Percentiles rank a stretch among this genome's conserved stretches.
Evolutionary conservation across 2,329 filamentous ascomycete species (phyloP).

Genomic region (Venturia asperata): DNA sequence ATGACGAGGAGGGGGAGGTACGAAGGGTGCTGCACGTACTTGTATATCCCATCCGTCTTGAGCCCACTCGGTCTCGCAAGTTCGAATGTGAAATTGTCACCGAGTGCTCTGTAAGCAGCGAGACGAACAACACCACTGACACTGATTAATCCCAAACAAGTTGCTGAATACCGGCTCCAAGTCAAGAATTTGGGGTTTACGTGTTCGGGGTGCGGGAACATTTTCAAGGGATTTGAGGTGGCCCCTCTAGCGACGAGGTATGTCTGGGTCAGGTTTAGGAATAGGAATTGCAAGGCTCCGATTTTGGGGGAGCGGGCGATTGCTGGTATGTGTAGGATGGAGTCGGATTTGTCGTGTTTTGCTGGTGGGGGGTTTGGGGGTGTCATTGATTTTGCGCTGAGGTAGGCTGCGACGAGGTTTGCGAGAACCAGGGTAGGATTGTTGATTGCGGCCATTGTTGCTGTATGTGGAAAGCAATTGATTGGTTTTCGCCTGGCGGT

Average conservation of each 20-base stretch:
- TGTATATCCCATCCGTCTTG: conserved; percentile 43
- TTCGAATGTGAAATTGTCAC: conserved; percentile 48
- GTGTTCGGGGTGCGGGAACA: conserved; percentile 11
- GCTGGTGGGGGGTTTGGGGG: background rate
- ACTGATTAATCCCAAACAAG: background rate
- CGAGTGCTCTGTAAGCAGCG: conserved; percentile 40
- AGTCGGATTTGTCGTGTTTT: background rate
- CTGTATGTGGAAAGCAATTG: background rate
- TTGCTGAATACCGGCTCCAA: conserved; percentile 10
- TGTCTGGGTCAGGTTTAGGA: background rate
- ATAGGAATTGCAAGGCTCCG: too few species aligned
- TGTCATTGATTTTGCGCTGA: too few species aligned
- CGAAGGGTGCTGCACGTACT: conserved; percentile 47
- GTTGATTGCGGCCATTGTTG: background rate
- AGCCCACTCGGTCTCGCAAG: conserved; percentile 42
- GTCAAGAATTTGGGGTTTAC: conserved; percentile 9
- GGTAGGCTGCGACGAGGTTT: background rate
- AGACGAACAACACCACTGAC: conserved; percentile 26
- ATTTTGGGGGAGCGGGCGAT: background rate
- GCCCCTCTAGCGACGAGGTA: background rate
- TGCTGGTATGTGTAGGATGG: background rate
- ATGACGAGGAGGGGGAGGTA: conserved; percentile 40
- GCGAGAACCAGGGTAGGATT: background rate
- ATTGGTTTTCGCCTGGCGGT: background rate
- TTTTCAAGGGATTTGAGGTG: background rate